These are phyloP conservation scores for Pisolithus thermaeus DNA, from an alignment of 1,284 basidiomycete genomes.

Conservation along the genomic window DNA sequence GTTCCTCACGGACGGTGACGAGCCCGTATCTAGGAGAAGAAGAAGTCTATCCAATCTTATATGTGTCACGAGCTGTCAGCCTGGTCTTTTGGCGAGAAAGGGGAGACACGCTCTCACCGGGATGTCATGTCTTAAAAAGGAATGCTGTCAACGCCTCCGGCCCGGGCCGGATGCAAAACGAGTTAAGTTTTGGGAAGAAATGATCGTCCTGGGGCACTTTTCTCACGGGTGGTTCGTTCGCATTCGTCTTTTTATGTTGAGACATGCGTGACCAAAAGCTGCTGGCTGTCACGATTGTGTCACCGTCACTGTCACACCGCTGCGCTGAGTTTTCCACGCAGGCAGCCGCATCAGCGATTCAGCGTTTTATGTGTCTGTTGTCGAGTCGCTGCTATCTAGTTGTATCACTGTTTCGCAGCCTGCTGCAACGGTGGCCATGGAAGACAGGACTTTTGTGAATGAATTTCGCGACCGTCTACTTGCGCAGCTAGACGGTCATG, in stretches of 20 bases:
- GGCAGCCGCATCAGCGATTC: too few relatives aligned
- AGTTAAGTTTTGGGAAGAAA: conserved; percentile 31
- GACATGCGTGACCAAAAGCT: conserved; percentile 25
- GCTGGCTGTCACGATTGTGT: conserved; percentile 18
- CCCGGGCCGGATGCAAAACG: conserved; percentile 29
- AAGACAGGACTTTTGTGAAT: background rate
- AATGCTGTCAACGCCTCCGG: conserved; percentile 35
- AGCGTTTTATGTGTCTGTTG: too few relatives aligned
- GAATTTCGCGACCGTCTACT: background rate
- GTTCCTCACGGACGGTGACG: conserved; percentile 76
- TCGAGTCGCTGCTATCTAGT: too few relatives aligned
- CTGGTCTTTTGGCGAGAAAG: background rate
- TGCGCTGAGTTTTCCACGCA: background rate
- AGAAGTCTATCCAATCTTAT: conserved; percentile 93
- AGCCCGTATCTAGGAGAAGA: conserved; percentile 85
- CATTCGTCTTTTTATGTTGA: conserved; percentile 35
- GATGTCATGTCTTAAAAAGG: conserved; percentile 57
- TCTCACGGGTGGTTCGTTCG: conserved; percentile 29
- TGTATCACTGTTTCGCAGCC: too few relatives aligned
- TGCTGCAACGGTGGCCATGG: background rate
- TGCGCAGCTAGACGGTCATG: background rate
- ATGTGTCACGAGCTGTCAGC: background rate
- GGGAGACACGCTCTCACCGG: conserved; percentile 38
- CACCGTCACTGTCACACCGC: conserved; percentile 8
- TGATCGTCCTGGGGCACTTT: conserved; percentile 37